Conservation (phyloP, 805 yeast genomes). For the Jamesozyma rosinii region DNA sequence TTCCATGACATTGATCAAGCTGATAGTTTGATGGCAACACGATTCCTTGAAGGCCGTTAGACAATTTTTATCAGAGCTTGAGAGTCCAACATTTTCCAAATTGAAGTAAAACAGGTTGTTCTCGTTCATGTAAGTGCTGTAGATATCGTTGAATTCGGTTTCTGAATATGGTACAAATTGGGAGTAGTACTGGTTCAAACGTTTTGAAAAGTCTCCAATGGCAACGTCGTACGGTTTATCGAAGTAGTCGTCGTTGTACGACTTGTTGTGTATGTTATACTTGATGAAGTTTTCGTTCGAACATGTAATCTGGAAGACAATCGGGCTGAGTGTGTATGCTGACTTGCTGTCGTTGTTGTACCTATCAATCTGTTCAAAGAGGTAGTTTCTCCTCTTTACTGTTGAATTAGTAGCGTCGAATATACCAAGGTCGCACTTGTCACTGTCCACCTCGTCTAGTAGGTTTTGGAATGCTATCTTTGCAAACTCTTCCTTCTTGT, state of each 20-base stretch:
- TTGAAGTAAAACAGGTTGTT: slow-evolving; percentile 3
- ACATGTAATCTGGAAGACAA: slow-evolving; percentile 54
- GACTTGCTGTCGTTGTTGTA: slow-evolving; percentile 12
- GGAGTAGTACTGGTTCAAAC: slow-evolving; percentile 42
- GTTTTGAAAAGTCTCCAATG: slow-evolving; percentile 48
- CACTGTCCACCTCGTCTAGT: slow-evolving; percentile 35
- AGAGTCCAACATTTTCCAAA: slow-evolving; percentile 3
- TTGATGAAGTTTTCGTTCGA: slow-evolving; percentile 42
- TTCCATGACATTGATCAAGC: slow-evolving; percentile 13
- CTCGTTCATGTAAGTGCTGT: background rate
- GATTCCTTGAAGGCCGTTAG: background rate
- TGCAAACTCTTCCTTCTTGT: slow-evolving; percentile 44
- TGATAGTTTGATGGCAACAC: slow-evolving; percentile 6
- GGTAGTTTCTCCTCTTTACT: slow-evolving; percentile 31
- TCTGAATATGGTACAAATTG: slow-evolving; percentile 24
- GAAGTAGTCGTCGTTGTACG: slow-evolving; percentile 52
- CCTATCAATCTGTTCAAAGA: slow-evolving; percentile 18
- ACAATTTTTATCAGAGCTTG: background rate
- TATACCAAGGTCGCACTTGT: slow-evolving; percentile 44
- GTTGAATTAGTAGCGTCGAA: slow-evolving; percentile 56
- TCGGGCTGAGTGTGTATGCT: slow-evolving; percentile 34
- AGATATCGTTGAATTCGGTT: slow-evolving; percentile 15
- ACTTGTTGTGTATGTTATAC: slow-evolving; percentile 56
- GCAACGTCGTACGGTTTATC: slow-evolving; percentile 44
- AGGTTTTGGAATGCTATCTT: slow-evolving; percentile 41